phyloP scores from a whole-genome alignment of 2,329 filamentous ascomycete species.

The Colletotrichum tabaci region DNA sequence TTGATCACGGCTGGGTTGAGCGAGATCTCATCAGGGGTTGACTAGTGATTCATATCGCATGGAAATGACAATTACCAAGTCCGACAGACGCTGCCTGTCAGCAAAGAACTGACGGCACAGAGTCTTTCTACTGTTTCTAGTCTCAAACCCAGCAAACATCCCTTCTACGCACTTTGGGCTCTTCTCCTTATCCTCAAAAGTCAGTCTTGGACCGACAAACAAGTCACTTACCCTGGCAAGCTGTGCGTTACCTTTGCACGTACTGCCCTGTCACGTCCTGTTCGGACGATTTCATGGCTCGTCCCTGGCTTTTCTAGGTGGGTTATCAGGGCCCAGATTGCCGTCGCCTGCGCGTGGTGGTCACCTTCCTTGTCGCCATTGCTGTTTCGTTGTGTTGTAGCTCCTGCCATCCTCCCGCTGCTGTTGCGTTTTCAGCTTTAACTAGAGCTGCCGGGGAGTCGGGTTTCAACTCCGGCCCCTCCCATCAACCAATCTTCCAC shows the following conservation, averaged over 20 bases:
- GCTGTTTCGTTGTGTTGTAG: background rate
- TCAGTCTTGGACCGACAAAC: no score
- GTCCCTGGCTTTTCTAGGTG: background rate
- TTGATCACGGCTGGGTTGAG: background rate
- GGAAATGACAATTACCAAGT: background rate
- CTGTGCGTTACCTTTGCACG: background rate
- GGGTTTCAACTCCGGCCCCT: constrained; percentile 29
- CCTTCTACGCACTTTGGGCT: background rate
- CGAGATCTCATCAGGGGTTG: background rate
- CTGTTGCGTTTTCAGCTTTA: constrained; percentile 11
- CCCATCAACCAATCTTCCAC: constrained; percentile 27
- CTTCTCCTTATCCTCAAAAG: background rate
- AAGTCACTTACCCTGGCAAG: no score
- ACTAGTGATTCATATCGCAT: background rate
- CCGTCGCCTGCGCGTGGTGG: background rate
- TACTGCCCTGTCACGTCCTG: background rate
- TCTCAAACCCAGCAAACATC: background rate
- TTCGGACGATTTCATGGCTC: background rate
- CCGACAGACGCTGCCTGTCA: background rate
- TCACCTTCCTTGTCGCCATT: no score
- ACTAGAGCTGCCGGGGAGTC: constrained; percentile 31
- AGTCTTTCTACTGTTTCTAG: background rate
- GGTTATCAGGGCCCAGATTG: background rate
- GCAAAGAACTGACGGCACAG: background rate
- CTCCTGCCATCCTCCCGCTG: background rate